Percentiles rank a stretch among this genome's conserved stretches.
Conservation (phyloP, 1,284 basidiomycete species). For the Microbotryum scabiosae region DNA sequence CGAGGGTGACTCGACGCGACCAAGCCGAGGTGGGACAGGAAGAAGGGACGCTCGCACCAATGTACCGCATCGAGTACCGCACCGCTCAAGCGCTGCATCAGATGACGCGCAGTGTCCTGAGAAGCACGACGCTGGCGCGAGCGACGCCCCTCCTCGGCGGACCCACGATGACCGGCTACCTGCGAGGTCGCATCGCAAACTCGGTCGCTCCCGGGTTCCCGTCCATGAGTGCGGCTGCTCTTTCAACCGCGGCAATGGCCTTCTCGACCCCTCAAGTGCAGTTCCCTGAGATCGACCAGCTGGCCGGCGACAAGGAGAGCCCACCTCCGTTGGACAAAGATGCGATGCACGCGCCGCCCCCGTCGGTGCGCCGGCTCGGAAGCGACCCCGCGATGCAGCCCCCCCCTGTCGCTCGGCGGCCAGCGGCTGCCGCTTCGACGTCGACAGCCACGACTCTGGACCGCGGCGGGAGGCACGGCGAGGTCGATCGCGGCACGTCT, state of each 20-base stretch:
- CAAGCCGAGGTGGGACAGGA: slow-evolving; percentile 19
- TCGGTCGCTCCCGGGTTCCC: slow-evolving; percentile 16
- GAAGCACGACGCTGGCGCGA: background rate
- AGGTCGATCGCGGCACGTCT: no score
- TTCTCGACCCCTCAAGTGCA: background rate
- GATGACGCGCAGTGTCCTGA: slow-evolving; percentile 10
- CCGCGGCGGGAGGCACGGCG: no score
- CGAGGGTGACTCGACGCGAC: slow-evolving; percentile 1
- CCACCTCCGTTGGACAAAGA: slow-evolving; percentile 9
- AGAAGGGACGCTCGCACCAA: background rate
- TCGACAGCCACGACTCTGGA: no score
- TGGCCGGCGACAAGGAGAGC: slow-evolving; percentile 10
- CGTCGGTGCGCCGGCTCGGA: slow-evolving; percentile 5
- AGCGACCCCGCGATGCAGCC: background rate
- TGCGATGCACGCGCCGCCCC: slow-evolving; percentile 20
- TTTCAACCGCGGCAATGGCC: no score
- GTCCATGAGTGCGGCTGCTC: background rate
- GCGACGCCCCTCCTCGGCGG: background rate
- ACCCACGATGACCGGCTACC: slow-evolving; percentile 20
- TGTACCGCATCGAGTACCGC: slow-evolving; percentile 30
- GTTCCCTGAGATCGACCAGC: slow-evolving; percentile 6
- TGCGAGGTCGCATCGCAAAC: slow-evolving; percentile 13
- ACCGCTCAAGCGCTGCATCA: slow-evolving; percentile 21
- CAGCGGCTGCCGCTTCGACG: no score
- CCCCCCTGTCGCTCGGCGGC: no score